Conservation (phyloP, 2,329 filamentous ascomycete species). For the Cryphonectria parasitica region DNA sequence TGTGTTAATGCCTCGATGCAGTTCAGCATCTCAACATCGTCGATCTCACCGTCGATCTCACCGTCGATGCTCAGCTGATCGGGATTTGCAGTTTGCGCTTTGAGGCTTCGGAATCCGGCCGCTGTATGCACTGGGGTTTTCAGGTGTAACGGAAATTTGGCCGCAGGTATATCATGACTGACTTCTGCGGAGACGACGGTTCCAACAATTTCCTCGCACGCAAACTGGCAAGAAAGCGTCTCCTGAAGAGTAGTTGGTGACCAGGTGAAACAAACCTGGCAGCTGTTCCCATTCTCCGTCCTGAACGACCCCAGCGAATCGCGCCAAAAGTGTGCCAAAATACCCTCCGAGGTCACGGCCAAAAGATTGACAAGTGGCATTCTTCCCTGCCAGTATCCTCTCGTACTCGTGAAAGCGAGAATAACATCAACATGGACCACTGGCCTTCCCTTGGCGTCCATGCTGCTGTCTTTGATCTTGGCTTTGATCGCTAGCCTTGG, state of each 20-base stretch:
- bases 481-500: constrained; percentile 57
- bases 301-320: constrained; percentile 67
- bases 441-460: not conserved
- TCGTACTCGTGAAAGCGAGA: constrained; percentile 73
- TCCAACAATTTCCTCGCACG: constrained; percentile 83
- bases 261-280: constrained; percentile 62
- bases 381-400: constrained; percentile 64
- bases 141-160: constrained; percentile 26
- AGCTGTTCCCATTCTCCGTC: constrained; percentile 52
- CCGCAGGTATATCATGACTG: constrained; percentile 30
- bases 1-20: constrained; percentile 32
- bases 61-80: constrained; percentile 34
- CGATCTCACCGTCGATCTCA: constrained; percentile 45
- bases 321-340: constrained; percentile 69
- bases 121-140: not conserved
- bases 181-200: constrained; percentile 46
- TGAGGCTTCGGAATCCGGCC: not conserved
- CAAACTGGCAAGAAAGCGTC: constrained; percentile 68
- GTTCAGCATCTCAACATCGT: constrained; percentile 48
- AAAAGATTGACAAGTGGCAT: constrained; percentile 74
- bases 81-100: constrained; percentile 26
- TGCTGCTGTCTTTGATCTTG: constrained; percentile 7
- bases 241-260: constrained; percentile 58
- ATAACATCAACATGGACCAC: constrained; percentile 67
- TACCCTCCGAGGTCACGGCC: constrained; percentile 71